A percentile compares a stretch with the other conserved stretches of the same genome.
Conservation (phyloP, 164 flowering plant genomes). For the Buxus sempervirens region DNA sequence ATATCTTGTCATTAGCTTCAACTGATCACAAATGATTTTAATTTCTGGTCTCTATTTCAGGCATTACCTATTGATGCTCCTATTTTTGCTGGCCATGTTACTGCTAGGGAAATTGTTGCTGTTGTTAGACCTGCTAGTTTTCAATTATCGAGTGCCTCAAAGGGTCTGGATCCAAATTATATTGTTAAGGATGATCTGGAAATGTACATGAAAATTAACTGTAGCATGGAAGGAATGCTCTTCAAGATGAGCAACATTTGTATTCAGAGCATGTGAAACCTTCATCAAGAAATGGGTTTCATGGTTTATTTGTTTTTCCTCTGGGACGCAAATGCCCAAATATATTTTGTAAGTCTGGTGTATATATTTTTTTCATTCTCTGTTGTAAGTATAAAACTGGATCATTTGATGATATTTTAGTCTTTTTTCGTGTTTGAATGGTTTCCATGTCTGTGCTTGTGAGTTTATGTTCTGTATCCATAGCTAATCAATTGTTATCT, state of each 20-base stretch:
- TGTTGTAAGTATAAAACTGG: conserved; percentile 36
- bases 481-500: background rate
- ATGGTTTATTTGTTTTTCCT: conserved; percentile 64
- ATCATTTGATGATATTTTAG: background rate
- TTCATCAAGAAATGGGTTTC: conserved; percentile 38
- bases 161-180: conserved; percentile 46
- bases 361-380: conserved; percentile 49
- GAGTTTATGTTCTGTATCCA: too few relatives aligned
- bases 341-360: conserved; percentile 52
- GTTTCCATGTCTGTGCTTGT: background rate
- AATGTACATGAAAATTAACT: conserved; percentile 44
- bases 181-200: conserved; percentile 42
- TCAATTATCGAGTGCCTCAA: conserved; percentile 22
- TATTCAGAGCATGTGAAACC: conserved; percentile 26
- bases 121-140: conserved; percentile 62
- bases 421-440: background rate
- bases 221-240: conserved; percentile 7
- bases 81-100: conserved; percentile 45
- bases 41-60: conserved; percentile 31
- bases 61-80: conserved; percentile 35
- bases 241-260: conserved; percentile 16
- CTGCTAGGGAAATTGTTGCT: conserved; percentile 55
- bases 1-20: too few relatives aligned
- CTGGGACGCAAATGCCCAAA: conserved; percentile 29
- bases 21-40: background rate